These are phyloP conservation scores for Scheffersomyces stipitis DNA, from an alignment of 805 yeast species.

Conservation along the genomic window DNA sequence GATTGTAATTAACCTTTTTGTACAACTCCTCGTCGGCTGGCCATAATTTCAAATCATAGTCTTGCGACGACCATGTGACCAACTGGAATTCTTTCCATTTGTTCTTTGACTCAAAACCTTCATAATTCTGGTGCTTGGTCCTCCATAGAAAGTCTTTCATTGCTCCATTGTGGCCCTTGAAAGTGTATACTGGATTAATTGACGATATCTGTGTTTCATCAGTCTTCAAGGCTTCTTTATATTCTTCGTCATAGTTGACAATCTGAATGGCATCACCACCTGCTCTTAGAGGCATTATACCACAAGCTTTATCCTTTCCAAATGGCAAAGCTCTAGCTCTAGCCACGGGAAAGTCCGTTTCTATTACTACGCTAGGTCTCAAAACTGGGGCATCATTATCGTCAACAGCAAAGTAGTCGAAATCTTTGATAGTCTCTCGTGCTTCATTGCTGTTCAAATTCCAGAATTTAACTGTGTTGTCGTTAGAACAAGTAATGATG, in stretches of 20 bases:
- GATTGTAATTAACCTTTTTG: slow-evolving; percentile 37
- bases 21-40: slow-evolving; percentile 46
- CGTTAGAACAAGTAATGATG: slow-evolving; percentile 83
- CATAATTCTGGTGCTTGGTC: slow-evolving; percentile 38
- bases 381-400: slow-evolving; percentile 2
- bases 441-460: slow-evolving; percentile 42
- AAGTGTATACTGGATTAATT: slow-evolving; percentile 43
- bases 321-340: slow-evolving; percentile 87
- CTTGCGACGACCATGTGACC: slow-evolving; percentile 88
- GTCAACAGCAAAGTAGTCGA: slow-evolving; percentile 15
- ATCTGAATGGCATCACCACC: slow-evolving; percentile 67
- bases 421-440: slow-evolving; percentile 9
- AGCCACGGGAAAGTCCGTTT: slow-evolving; percentile 82
- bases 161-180: slow-evolving; percentile 81
- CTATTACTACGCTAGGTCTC: slow-evolving; percentile 56
- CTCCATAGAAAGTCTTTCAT: slow-evolving; percentile 91
- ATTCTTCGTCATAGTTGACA: slow-evolving; percentile 46
- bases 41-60: slow-evolving; percentile 84
- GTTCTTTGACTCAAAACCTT: slow-evolving; percentile 47
- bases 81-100: slow-evolving; percentile 85
- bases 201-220: slow-evolving; percentile 25
- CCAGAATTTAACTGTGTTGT: slow-evolving; percentile 81
- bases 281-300: slow-evolving; percentile 87
- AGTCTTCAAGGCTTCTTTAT: slow-evolving; percentile 21
- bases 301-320: slow-evolving; percentile 71